Evolutionary conservation across 2,329 filamentous ascomycete genomes (phyloP).

Genomic region (Neopestalotiopsis sp.): DNA sequence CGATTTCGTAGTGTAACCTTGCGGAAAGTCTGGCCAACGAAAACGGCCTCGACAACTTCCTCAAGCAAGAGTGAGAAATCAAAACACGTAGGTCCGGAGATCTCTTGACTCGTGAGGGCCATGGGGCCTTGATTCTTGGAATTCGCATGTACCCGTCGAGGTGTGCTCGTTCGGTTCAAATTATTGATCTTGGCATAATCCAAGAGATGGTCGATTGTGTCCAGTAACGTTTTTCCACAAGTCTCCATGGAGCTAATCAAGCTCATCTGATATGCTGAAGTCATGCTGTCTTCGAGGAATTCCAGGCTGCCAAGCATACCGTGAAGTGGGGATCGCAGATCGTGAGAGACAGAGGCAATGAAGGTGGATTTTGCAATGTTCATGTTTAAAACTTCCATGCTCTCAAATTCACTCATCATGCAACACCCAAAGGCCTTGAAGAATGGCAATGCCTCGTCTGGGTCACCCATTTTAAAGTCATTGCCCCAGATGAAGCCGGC

Average conservation of each 20-base stretch:
- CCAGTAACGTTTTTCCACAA: constrained; percentile 55
- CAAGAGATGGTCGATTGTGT: constrained; percentile 58
- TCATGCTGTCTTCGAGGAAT: constrained; percentile 55
- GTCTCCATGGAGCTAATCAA: constrained; percentile 55
- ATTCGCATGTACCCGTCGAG: not conserved
- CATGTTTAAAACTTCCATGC: constrained; percentile 41
- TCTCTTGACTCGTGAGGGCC: constrained; percentile 24
- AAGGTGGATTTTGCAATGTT: constrained; percentile 60
- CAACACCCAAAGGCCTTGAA: constrained; percentile 56
- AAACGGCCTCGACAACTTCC: constrained; percentile 53
- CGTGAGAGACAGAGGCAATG: constrained; percentile 64
- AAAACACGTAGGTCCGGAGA: constrained; percentile 30
- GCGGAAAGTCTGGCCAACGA: constrained; percentile 47
- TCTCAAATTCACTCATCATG: constrained; percentile 61
- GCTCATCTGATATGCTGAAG: constrained; percentile 51
- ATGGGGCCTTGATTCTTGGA: constrained; percentile 11
- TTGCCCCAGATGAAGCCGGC: constrained; percentile 13
- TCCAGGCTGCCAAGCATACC: constrained; percentile 61
- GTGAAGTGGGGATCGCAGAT: constrained; percentile 65
- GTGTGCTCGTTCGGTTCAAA: constrained; percentile 13
- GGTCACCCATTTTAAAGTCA: constrained; percentile 23
- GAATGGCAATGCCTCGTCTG: constrained; percentile 44
- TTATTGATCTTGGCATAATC: constrained; percentile 60
- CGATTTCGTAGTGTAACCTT: not conserved
- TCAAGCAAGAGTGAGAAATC: constrained; percentile 47